phyloP scores from a whole-genome alignment of 1,284 basidiomycete genomes.

The Gymnopus androsaceus region DNA sequence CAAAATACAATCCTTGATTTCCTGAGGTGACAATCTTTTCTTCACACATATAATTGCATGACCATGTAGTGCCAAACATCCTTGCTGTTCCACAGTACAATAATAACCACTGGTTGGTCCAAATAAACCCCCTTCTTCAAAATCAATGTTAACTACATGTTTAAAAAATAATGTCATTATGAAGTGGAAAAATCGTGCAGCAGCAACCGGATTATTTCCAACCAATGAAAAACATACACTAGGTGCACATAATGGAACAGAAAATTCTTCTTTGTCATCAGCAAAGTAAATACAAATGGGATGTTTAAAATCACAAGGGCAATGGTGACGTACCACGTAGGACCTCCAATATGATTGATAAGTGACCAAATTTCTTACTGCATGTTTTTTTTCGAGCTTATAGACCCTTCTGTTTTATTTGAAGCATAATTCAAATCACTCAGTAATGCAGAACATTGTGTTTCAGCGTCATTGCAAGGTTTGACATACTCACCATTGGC shows the following conservation, averaged over 20 bases:
- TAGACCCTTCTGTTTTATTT: slow-evolving; percentile 35
- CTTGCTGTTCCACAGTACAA: slow-evolving; percentile 39
- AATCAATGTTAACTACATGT: slow-evolving; percentile 23
- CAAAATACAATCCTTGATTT: slow-evolving; percentile 26
- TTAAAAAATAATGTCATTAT: slow-evolving; percentile 28
- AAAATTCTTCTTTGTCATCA: slow-evolving; percentile 18
- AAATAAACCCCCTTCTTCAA: slow-evolving; percentile 21
- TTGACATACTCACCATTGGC: slow-evolving; percentile 26
- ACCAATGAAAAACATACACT: background rate
- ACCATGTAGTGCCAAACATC: slow-evolving; percentile 33
- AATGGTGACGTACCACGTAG: slow-evolving; percentile 31
- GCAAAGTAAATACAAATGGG: slow-evolving; percentile 31
- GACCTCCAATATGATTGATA: slow-evolving; percentile 28
- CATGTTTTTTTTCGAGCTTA: slow-evolving; percentile 35
- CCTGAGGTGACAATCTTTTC: slow-evolving; percentile 27
- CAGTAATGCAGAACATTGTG: slow-evolving; percentile 36
- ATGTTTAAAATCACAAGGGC: slow-evolving; percentile 26
- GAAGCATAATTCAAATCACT: slow-evolving; percentile 36
- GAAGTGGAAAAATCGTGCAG: slow-evolving; percentile 28
- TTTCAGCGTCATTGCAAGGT: slow-evolving; percentile 34
- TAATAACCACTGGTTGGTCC: slow-evolving; percentile 33
- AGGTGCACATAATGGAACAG: background rate
- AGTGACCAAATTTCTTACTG: slow-evolving; percentile 40
- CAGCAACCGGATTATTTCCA: no score
- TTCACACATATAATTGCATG: slow-evolving; percentile 34